These are phyloP conservation scores for Calonectria multiphialidica DNA, from an alignment of 2,329 filamentous ascomycete species.

Conservation along the genomic window DNA sequence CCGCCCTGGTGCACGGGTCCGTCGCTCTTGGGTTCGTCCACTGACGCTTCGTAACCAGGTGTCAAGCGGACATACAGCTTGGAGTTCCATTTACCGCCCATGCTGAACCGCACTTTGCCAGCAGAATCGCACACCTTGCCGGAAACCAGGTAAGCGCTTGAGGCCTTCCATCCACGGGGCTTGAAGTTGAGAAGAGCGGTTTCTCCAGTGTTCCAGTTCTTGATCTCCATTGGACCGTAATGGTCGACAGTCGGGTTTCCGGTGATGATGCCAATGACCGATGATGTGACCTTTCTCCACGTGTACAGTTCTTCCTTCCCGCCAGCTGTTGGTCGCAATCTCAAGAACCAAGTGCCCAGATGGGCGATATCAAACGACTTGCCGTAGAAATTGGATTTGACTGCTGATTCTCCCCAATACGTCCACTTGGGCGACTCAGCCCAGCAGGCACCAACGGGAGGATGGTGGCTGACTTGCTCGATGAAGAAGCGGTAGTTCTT, in stretches of 20 bases:
- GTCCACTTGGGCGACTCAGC: constrained; percentile 95
- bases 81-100: constrained; percentile 97
- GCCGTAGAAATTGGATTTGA: constrained; percentile 97
- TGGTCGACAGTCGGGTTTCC: constrained; percentile 98
- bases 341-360: constrained; percentile 96
- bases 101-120: constrained; percentile 86
- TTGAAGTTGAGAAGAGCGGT: constrained; percentile 94
- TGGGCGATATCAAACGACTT: constrained; percentile 98
- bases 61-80: constrained; percentile 95
- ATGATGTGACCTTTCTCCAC: constrained; percentile 98
- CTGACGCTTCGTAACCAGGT: constrained; percentile 85
- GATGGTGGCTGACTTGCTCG: constrained; percentile 98
- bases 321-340: constrained; percentile 79
- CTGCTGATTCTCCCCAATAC: constrained; percentile 95
- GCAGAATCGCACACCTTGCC: constrained; percentile 86
- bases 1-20: constrained; percentile 60
- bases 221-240: constrained; percentile 96
- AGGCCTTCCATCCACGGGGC: constrained; percentile 93
- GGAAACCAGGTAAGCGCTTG: constrained; percentile 87
- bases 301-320: constrained; percentile 91
- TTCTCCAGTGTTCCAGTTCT: constrained; percentile 96
- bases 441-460: constrained; percentile 92
- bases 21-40: constrained; percentile 66
- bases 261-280: constrained; percentile 98
- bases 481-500: constrained; percentile 99